phyloP scores from a whole-genome alignment of 176 grass and related monocot species.

The Aegilops umbellulata region DNA sequence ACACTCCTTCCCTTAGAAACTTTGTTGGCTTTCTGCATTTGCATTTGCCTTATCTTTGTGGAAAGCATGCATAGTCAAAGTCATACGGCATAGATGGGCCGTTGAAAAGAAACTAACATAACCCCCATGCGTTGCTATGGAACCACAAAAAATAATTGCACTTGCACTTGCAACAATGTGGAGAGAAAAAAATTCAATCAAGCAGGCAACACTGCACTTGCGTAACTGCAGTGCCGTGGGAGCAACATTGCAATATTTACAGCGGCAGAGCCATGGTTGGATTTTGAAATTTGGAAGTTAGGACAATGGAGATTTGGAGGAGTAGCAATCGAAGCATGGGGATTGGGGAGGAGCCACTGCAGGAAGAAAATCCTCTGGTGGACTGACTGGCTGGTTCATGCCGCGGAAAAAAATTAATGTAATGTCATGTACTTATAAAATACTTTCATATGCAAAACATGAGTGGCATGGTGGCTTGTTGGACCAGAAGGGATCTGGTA shows the following conservation, averaged over 20 bases:
- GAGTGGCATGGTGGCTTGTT: too few relatives aligned
- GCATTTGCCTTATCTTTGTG: constrained; percentile 1
- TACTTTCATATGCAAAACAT: too few relatives aligned
- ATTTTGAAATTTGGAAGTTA: not conserved
- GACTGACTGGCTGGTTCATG: too few relatives aligned
- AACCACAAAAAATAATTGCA: too few relatives aligned
- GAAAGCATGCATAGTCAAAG: constrained; percentile 4
- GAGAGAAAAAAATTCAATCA: not conserved
- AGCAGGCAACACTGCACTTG: too few relatives aligned
- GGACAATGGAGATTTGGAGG: not conserved
- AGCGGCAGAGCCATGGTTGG: not conserved
- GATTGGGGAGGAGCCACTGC: too few relatives aligned
- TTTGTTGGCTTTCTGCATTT: constrained; percentile 16
- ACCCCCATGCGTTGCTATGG: too few relatives aligned
- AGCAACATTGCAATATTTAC: not conserved
- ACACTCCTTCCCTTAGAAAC: not conserved
- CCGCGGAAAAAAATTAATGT: too few relatives aligned
- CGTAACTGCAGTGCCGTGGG: not conserved
- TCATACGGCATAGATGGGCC: not conserved
- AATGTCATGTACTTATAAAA: too few relatives aligned
- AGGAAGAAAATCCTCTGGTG: too few relatives aligned
- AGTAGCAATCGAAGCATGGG: not conserved
- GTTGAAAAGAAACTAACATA: not conserved
- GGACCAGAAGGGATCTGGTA: too few relatives aligned
- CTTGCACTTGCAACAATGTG: not conserved